Evolutionary conservation across 345 rosid species (phyloP).

Genomic region (Eucalyptus virginea): DNA sequence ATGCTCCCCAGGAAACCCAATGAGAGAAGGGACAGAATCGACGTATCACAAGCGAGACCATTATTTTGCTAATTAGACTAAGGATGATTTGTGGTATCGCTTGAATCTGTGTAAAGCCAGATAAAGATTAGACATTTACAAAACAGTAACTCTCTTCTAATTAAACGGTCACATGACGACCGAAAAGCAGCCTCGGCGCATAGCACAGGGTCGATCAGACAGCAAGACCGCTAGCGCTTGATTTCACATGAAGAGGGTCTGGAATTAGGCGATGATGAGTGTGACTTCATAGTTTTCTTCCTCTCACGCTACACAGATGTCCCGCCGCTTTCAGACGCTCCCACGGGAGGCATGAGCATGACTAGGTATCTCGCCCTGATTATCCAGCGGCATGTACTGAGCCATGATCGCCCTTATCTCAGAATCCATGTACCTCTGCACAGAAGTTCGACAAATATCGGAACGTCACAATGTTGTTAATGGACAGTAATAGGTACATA

Average conservation of each 20-base stretch:
- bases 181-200: neutral
- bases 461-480: neutral
- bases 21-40: neutral
- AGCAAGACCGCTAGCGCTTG: neutral
- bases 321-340: neutral
- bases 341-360: neutral
- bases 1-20: neutral
- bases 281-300: neutral
- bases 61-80: neutral
- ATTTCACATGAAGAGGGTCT: neutral
- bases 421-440: conserved; percentile 44
- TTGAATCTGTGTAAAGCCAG: neutral
- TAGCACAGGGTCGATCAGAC: neutral
- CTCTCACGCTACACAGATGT: neutral
- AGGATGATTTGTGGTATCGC: neutral
- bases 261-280: neutral
- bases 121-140: neutral
- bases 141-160: neutral
- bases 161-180: neutral
- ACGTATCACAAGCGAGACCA: neutral
- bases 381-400: conserved; percentile 45
- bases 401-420: conserved; percentile 51
- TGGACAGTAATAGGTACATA: neutral
- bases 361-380: conserved; percentile 7
- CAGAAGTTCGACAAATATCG: neutral